Base-by-base conservation (phyloP, 495 filamentous ascomycete species). In the Tricharina praecox region DNA sequence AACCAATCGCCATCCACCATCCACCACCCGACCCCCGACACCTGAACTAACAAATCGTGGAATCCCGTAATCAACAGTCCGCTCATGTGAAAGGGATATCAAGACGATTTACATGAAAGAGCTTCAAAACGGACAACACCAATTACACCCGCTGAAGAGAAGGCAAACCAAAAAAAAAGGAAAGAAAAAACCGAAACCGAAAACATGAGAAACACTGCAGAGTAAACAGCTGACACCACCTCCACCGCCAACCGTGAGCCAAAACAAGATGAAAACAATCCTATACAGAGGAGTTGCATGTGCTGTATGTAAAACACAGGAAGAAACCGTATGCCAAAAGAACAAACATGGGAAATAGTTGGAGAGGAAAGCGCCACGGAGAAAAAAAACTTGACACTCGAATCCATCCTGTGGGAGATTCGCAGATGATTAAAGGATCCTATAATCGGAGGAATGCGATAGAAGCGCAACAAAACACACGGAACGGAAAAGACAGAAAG, bases 361-460 rank as follows among this genome's bases (percentile, higher is more conserved):
- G 7, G 28, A 5, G 28, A 32, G 7, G 13, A 5, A 32, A 32
- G 28, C 13, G n/a, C n/a, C n/a, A n/a, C n/a, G n/a, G n/a, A n/a
- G n/a, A n/a, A n/a, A n/a, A n/a, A n/a, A n/a, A n/a, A n/a, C n/a
- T n/a, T n/a, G n/a, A n/a, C n/a, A n/a, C n/a, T 32, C 37, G 11
- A 43, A 26, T 43, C 23, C 10, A 25, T 11, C 23, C 40, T 7
- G 7, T 18, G 15, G 13, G 7, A 37, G 4, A 37, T 37, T 15
- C 34, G 34, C 34, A 37, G 49, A 53, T 45, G 44, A 55, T 55
- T 55, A 55, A 55, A 41, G 35, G 26, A 52, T 48, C 39, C 36
- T n/a, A n/a, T n/a, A n/a, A n/a, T n/a, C n/a, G n/a, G n/a, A n/a
- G n/a, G n/a, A n/a, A n/a, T n/a, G n/a, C n/a, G 41, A 45, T 33